Conservation (phyloP, 768 basidiomycete species). For the Hypholoma sublateritium region DNA sequence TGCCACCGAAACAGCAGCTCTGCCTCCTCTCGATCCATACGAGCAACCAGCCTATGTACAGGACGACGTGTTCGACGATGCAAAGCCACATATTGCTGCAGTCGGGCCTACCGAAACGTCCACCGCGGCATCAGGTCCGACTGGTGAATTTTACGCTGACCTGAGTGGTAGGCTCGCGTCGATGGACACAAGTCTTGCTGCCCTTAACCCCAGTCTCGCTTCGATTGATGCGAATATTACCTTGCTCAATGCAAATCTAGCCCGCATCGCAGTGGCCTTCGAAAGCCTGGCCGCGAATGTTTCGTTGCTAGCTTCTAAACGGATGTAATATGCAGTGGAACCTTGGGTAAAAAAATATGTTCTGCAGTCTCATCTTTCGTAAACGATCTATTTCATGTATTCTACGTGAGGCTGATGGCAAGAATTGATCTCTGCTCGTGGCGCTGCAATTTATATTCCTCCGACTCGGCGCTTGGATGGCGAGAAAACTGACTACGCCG, state of each 20-base stretch:
- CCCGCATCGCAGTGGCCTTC: slow-evolving; percentile 34
- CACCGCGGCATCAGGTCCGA: slow-evolving; percentile 9
- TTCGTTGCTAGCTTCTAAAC: no score
- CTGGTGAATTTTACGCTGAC: not conserved
- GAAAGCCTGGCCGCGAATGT: slow-evolving; percentile 16
- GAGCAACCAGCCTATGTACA: slow-evolving; percentile 12
- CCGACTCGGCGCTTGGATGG: no score
- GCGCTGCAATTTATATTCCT: no score
- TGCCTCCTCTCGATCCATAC: slow-evolving; percentile 27
- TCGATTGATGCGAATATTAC: not conserved
- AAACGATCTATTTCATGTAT: no score
- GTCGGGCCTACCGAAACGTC: slow-evolving; percentile 17
- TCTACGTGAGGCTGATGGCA: no score
- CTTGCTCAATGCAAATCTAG: slow-evolving; percentile 8
- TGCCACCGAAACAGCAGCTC: slow-evolving; percentile 30
- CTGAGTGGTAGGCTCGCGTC: slow-evolving; percentile 25
- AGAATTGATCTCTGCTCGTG: no score
- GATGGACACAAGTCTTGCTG: slow-evolving; percentile 26
- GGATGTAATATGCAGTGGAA: no score
- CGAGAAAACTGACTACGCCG: no score
- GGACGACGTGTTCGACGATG: slow-evolving; percentile 36
- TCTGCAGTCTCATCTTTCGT: no score
- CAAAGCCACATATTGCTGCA: slow-evolving; percentile 12
- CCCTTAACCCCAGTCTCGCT: not conserved
- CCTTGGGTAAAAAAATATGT: no score